These are phyloP conservation scores for Keithomyces neogunnii DNA, from an alignment of 2,329 filamentous ascomycete genomes.

Conservation along the genomic window DNA sequence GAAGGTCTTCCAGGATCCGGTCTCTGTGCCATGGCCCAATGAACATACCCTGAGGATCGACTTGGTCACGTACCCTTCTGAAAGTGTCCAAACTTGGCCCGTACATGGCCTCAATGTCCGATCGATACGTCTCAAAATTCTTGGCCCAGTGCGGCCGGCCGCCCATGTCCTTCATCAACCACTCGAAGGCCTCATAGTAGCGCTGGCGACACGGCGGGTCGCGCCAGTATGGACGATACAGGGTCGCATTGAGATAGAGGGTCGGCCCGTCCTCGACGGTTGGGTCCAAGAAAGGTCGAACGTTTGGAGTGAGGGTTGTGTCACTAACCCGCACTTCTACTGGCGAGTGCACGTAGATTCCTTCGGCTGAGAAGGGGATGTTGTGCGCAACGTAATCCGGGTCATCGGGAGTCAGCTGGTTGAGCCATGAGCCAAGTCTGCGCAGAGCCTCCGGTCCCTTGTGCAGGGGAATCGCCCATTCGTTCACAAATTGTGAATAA, in stretches of 20 bases:
- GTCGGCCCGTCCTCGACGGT: slow-evolving; percentile 61
- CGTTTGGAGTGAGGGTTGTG: slow-evolving; percentile 36
- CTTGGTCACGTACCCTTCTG: slow-evolving; percentile 57
- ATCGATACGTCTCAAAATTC: slow-evolving; percentile 61
- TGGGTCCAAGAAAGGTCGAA: slow-evolving; percentile 55
- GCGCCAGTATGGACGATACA: slow-evolving; percentile 72
- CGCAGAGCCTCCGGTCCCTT: slow-evolving; percentile 81
- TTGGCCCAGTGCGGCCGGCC: slow-evolving; percentile 88
- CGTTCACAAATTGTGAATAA: slow-evolving; percentile 97
- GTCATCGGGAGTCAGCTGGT: slow-evolving; percentile 52
- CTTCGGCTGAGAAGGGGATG: slow-evolving; percentile 75
- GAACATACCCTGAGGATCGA: slow-evolving; percentile 79
- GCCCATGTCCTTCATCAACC: slow-evolving; percentile 77
- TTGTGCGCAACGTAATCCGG: slow-evolving; percentile 52
- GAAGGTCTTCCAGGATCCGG: slow-evolving; percentile 40
- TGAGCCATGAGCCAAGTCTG: slow-evolving; percentile 80
- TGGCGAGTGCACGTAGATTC: slow-evolving; percentile 79
- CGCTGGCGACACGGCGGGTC: slow-evolving; percentile 68
- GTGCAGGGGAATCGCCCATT: slow-evolving; percentile 86
- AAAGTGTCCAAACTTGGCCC: slow-evolving; percentile 58
- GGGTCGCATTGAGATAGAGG: slow-evolving; percentile 81
- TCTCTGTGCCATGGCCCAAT: slow-evolving; percentile 83
- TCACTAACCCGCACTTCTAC: slow-evolving; percentile 85
- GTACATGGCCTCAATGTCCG: slow-evolving; percentile 60
- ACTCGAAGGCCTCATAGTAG: slow-evolving; percentile 88